Base-by-base conservation (phyloP, 306 rosid genomes). In the Hippophae tibetana region DNA sequence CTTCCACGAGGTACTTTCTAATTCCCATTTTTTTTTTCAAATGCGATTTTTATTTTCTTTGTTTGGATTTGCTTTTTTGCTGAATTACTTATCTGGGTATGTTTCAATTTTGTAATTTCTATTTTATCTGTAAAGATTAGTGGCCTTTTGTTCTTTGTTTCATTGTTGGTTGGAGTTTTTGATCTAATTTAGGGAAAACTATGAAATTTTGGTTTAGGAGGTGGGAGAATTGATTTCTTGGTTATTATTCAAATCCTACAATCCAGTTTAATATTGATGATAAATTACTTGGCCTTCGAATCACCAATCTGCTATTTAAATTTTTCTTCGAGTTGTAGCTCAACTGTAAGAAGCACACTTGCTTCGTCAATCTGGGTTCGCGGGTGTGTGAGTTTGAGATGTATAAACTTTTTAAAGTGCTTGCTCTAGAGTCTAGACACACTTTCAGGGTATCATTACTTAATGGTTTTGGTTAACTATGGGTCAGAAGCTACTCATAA, bases 1-100 rank as follows among this genome's bases (percentile, higher is more conserved):
- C 78, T 90, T 84, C 78, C 81, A 71, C 3, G 79, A 87, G 97
- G 97, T 86, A 68, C 58, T 9, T 69, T 80, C 66, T 65, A 40
- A 57, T 64, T 69, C 63, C 6, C 5, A 50, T 42, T 57, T 49
- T 6, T 64, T 60, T 57, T 25, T 14, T 4, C 38, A 31, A 31
- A 31, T 41, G 45, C n/a, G 43, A 57, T 50, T 13, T 14, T 12
- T 42, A 8, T 56, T 27, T 49, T 68, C 53, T 67, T 52, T 51
- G 50, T 55, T 70, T 14, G 63, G 9, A 61, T 44, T 64, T 74
- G 47, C 10, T 67, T 5, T 57, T 6, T 57, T 61, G 42, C 56
- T 69, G n/a, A 60, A 12, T 6, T 13, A 27, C 26, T 47, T 57
- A 47, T 45, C 62, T 58, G 40, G 69, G 46, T 53, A 31, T 47